A percentile compares a stretch with the other conserved stretches of the same genome.
phyloP scores from a whole-genome alignment of 805 yeast genomes.

The Starmerella stigmatis region DNA sequence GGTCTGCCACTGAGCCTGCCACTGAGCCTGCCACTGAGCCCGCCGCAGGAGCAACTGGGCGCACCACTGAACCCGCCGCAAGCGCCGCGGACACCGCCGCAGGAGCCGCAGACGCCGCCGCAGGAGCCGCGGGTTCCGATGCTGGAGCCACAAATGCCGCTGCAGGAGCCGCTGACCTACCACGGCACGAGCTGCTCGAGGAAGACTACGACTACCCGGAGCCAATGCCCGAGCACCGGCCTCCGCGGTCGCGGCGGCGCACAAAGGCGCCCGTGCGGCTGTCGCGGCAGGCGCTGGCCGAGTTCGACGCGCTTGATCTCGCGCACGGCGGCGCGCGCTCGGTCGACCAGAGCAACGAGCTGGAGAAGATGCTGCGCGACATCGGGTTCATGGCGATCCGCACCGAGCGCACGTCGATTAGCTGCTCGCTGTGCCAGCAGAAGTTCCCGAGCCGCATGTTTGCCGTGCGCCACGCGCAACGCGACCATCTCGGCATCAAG shows the following conservation, averaged over 20 bases:
- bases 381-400: slow-evolving; percentile 5
- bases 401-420: slow-evolving; percentile 3
- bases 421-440: slow-evolving; percentile 7
- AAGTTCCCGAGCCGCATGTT: slow-evolving; percentile 4
- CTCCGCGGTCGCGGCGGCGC: neutral
- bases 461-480: slow-evolving; percentile 6
- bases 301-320: neutral
- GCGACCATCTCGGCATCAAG: slow-evolving; percentile 7
- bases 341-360: slow-evolving; percentile 6
- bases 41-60: no score
- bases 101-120: no score
- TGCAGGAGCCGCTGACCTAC: no score
- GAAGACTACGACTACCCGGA: no score
- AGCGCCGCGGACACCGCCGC: no score
- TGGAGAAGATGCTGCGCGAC: slow-evolving; percentile 6
- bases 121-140: no score
- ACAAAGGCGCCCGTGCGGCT: neutral
- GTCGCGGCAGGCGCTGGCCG: neutral
- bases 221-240: no score
- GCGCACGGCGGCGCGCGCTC: neutral
- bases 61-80: no score
- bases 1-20: no score
- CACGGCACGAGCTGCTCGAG: no score
- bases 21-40: no score
- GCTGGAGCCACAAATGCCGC: no score